Evolutionary conservation across 345 rosid genomes (phyloP).

Genomic region (Hypericum perforatum): DNA sequence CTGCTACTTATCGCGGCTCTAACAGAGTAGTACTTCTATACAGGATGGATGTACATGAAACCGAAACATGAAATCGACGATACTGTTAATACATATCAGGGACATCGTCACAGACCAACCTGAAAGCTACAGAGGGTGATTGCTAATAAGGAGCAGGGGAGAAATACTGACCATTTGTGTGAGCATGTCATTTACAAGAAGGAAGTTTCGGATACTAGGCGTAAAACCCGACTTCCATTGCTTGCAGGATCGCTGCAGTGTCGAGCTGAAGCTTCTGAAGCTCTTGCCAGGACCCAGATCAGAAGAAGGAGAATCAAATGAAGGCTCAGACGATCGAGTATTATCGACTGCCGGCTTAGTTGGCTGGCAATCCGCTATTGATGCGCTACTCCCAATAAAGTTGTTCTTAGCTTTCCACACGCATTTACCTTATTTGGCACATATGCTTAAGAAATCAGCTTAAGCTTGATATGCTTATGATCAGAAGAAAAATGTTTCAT

Average conservation of each 20-base stretch:
- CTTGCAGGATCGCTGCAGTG: conserved; percentile 42
- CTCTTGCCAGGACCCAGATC: conserved; percentile 48
- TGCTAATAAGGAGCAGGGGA: not conserved
- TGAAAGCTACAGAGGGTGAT: not conserved
- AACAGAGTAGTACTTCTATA: not conserved
- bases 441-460: not conserved
- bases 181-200: conserved; percentile 5
- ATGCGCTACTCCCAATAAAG: conserved; percentile 40
- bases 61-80: not conserved
- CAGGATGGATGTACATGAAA: conserved; percentile 1
- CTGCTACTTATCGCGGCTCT: no score
- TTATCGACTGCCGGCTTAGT: conserved; percentile 29
- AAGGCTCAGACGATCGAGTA: conserved; percentile 5
- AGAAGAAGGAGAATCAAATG: conserved; percentile 5
- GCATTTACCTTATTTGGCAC: conserved; percentile 30
- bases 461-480: not conserved
- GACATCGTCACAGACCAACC: not conserved
- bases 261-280: conserved; percentile 66
- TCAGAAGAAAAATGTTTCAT: not conserved
- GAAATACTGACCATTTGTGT: not conserved
- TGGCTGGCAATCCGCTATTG: conserved; percentile 37
- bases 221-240: conserved; percentile 46
- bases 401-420: conserved; percentile 77
- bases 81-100: not conserved
- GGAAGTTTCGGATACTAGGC: not conserved